These are phyloP conservation scores for Lumnitzera racemosa DNA, from an alignment of 345 rosid species.

Conservation along the genomic window DNA sequence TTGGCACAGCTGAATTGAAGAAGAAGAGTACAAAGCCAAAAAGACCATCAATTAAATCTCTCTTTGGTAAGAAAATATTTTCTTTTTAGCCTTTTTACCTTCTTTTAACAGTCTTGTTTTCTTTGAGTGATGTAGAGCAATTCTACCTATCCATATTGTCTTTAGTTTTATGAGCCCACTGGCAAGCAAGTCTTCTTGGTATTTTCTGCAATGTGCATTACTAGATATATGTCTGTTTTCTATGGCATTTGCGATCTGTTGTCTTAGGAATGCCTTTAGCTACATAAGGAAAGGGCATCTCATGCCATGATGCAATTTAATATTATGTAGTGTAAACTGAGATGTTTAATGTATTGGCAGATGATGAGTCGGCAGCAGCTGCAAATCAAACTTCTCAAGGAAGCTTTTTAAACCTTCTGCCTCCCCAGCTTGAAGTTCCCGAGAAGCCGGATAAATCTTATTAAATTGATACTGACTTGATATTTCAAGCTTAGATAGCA, in stretches of 20 bases:
- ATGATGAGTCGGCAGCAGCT: conserved; percentile 56
- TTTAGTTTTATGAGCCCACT: too few species aligned
- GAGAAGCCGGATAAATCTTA: conserved; percentile 42
- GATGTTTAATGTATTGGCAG: conserved; percentile 29
- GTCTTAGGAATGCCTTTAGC: too few species aligned
- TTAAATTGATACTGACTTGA: conserved; percentile 16
- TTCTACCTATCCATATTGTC: too few species aligned
- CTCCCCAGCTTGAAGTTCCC: conserved; percentile 53
- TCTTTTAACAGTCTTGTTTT: too few species aligned
- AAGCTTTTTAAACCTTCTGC: conserved; percentile 74
- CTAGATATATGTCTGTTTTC: too few species aligned
- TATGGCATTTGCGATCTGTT: too few species aligned
- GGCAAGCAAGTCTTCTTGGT: too few species aligned
- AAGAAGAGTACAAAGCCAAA: conserved; percentile 79
- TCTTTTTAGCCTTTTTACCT: too few species aligned
- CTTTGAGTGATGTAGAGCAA: too few species aligned
- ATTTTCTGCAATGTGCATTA: too few species aligned
- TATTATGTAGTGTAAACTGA: not conserved
- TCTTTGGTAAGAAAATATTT: conserved; percentile 56
- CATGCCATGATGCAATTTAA: not conserved
- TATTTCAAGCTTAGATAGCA: too few species aligned
- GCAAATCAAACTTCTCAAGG: conserved; percentile 55
- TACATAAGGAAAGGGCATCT: not conserved
- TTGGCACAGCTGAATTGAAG: conserved; percentile 64
- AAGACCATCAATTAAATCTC: conserved; percentile 90